Evolutionary conservation across 73 alveolate genomes (phyloP), one percentile per base, ranked within the genome.

Genomic region (Paramecium pentaurelia): DNA sequence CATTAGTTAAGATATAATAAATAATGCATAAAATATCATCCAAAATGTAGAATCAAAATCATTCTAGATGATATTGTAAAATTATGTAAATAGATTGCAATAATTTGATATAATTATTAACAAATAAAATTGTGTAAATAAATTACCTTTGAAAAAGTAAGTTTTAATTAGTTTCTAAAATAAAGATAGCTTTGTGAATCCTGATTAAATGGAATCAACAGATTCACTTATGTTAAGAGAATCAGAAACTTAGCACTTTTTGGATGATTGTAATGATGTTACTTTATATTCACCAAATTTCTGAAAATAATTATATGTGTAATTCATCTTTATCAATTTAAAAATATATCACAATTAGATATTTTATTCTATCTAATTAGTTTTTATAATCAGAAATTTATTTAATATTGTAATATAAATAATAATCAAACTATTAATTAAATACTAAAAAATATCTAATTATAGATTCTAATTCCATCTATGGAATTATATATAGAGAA

Each of bases 121-220:
- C 58, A 28, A 40, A 36, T 9, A 80, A 80, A 22, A n/a, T 10
- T 16, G 8, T 22, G 28, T 38, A 2, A 42, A 75, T 37, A 42
- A 42, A 80, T 44, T 64, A 25, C 44, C 47, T n/a, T 27, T 40
- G 20, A 40, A 40, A 25, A 40, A 80, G 28, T 80, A 80, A 47
- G 91, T 80, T 2, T 27, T 32, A 20, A 49, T 80, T 5, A 80
- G 91, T 25, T 80, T 80, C 49, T 47, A 80, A 80, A 80, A 80
- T 49, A 80, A 49, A 49, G 91, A 80, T 42, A 80, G 75, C 30
- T 80, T 80, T 80, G 28, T 80, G 58, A 49, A 28, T 80, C 91
- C 91, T 44, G 91, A 80, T 80, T 80, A 80, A 73, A 16, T 73
- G 60, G 60, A 37, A 34, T 73, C 38, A 1, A 73, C 87, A 16